Evolutionary conservation across 2,329 filamentous ascomycete species (phyloP).

Genomic region (Trichoderma oligosporum): DNA sequence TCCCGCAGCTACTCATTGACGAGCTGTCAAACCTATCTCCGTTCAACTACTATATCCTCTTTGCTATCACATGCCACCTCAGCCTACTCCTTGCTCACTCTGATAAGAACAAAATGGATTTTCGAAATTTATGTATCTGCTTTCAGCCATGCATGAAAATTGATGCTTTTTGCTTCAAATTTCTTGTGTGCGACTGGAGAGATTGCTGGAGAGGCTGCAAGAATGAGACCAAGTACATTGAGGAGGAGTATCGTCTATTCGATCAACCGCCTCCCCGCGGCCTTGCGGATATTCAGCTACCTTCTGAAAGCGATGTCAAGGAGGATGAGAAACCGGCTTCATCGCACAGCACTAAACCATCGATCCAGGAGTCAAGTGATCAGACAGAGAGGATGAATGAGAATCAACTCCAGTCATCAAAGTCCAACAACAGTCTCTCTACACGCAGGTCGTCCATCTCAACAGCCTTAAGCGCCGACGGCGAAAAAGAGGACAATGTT

Average conservation of each 20-base stretch:
- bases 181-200: slow-evolving; percentile 90
- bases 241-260: slow-evolving; percentile 62
- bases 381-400: slow-evolving; percentile 38
- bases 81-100: slow-evolving; percentile 87
- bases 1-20: slow-evolving; percentile 82
- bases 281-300: slow-evolving; percentile 37
- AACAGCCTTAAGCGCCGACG: slow-evolving; percentile 45
- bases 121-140: slow-evolving; percentile 90
- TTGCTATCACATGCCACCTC: slow-evolving; percentile 94
- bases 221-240: slow-evolving; percentile 77
- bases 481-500: slow-evolving; percentile 30
- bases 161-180: slow-evolving; percentile 91
- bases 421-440: slow-evolving; percentile 42
- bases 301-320: slow-evolving; percentile 23
- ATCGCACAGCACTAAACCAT: slow-evolving; percentile 61
- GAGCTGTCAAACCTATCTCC: slow-evolving; percentile 91
- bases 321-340: slow-evolving; percentile 36
- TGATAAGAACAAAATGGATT: slow-evolving; percentile 98
- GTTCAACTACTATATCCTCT: slow-evolving; percentile 96
- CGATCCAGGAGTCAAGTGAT: slow-evolving; percentile 26
- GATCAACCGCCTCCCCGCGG: slow-evolving; percentile 55
- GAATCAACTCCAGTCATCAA: slow-evolving; percentile 40
- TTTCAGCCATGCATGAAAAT: slow-evolving; percentile 98
- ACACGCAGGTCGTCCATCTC: slow-evolving; percentile 44
- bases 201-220: slow-evolving; percentile 96